phyloP scores from a whole-genome alignment of 1,139 yeast genomes.

The Sugiyamaella grinbergsii region DNA sequence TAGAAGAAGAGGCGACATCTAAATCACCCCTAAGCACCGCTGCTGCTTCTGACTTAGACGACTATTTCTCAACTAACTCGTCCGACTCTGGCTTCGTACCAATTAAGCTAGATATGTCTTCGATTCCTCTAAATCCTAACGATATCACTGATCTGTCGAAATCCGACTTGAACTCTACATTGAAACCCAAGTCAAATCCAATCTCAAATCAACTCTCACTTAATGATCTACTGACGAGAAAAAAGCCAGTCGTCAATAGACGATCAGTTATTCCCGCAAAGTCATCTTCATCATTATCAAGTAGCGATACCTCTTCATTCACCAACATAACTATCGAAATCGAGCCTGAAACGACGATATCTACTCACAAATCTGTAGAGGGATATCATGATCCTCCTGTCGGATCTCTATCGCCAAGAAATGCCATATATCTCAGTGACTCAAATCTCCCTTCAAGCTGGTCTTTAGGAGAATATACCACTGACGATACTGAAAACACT shows the following conservation, averaged over 20 bases:
- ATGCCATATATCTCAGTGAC: constrained; percentile 25
- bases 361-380: constrained; percentile 7
- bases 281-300: constrained; percentile 13
- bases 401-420: constrained; percentile 21
- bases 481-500: constrained; percentile 17
- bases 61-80: constrained; percentile 1
- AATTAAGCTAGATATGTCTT: constrained; percentile 26
- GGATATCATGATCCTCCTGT: constrained; percentile 19
- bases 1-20: neutral
- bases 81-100: constrained; percentile 25
- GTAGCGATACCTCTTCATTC: constrained; percentile 4
- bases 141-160: constrained; percentile 15
- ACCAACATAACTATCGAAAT: neutral
- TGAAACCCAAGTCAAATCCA: neutral
- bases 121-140: constrained; percentile 15
- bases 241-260: constrained; percentile 6
- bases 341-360: neutral
- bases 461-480: constrained; percentile 18
- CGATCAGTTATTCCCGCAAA: constrained; percentile 12
- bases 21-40: neutral
- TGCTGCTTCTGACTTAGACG: neutral
- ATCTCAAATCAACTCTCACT: neutral
- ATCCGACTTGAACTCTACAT: too few relatives aligned
- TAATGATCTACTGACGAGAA: neutral
- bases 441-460: constrained; percentile 22